Evolutionary conservation across 2,329 filamentous ascomycete species (phyloP).

Genomic region (Calonectria pauciramosa): DNA sequence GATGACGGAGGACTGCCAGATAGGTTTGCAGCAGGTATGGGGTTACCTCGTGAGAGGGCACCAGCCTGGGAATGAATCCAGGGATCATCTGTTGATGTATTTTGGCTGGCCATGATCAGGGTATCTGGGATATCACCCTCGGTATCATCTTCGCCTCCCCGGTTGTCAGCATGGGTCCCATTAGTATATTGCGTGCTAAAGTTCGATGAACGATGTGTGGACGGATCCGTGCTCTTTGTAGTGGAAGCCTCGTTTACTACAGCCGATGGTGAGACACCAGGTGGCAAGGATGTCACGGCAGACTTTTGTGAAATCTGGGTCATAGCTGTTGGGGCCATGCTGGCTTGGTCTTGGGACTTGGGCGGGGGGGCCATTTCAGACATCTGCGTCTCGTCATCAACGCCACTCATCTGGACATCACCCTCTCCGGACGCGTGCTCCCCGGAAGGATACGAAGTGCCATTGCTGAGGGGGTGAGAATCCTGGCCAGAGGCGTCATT

Average conservation of each 20-base stretch:
- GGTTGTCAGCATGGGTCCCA: slow-evolving; percentile 67
- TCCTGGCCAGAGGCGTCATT: slow-evolving; percentile 55
- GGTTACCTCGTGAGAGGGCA: slow-evolving; percentile 58
- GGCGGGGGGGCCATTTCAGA: slow-evolving; percentile 67
- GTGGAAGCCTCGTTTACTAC: slow-evolving; percentile 89
- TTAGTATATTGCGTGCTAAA: slow-evolving; percentile 82
- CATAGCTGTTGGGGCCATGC: slow-evolving; percentile 59
- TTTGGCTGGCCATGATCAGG: slow-evolving; percentile 59
- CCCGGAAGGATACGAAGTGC: slow-evolving; percentile 65
- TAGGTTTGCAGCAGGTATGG: slow-evolving; percentile 41
- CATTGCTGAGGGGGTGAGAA: slow-evolving; percentile 65
- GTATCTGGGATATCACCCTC: slow-evolving; percentile 69
- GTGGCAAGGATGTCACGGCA: slow-evolving; percentile 68
- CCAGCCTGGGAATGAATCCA: slow-evolving; percentile 73
- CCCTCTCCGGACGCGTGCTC: slow-evolving; percentile 61
- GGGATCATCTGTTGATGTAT: slow-evolving; percentile 64
- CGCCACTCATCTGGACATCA: slow-evolving; percentile 74
- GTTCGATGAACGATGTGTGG: slow-evolving; percentile 72
- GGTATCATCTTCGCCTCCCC: slow-evolving; percentile 47
- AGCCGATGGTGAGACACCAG: slow-evolving; percentile 70
- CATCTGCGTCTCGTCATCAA: slow-evolving; percentile 62
- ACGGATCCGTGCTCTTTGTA: slow-evolving; percentile 87
- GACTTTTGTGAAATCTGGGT: slow-evolving; percentile 76
- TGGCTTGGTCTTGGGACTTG: slow-evolving; percentile 53
- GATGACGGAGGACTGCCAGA: slow-evolving; percentile 57